Conservation (phyloP, 441 rosid genomes). For the Codiaeum variegatum region DNA sequence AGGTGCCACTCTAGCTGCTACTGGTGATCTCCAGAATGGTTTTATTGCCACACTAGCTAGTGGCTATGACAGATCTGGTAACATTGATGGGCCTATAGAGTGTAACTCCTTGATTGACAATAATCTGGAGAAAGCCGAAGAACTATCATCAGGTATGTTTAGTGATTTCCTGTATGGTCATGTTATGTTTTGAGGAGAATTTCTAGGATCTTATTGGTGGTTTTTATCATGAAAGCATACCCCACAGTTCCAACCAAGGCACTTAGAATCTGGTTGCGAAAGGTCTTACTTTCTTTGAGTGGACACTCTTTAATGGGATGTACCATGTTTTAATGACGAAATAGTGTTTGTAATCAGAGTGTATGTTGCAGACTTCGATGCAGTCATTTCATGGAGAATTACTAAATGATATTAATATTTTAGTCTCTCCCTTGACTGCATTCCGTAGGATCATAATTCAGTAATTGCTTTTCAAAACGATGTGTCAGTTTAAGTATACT, state of each 20-base stretch:
- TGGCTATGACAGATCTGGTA: constrained; percentile 44
- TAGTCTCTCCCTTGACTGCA: background rate
- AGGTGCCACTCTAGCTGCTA: constrained; percentile 46
- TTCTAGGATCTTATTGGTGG: background rate
- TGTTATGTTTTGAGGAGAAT: background rate
- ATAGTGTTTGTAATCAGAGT: too few relatives aligned
- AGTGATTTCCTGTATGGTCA: background rate
- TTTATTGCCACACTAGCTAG: constrained; percentile 39
- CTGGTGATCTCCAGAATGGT: constrained; percentile 41
- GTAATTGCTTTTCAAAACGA: background rate
- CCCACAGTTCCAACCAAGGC: too few relatives aligned
- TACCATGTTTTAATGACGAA: background rate
- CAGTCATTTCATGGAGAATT: background rate
- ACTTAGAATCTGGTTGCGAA: background rate
- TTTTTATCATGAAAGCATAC: background rate
- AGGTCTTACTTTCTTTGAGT: background rate
- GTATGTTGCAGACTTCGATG: background rate
- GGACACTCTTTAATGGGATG: background rate
- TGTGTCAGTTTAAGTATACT: background rate
- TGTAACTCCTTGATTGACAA: constrained; percentile 41
- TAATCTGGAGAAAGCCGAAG: constrained; percentile 59
- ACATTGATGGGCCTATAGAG: constrained; percentile 41
- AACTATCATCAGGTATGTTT: constrained; percentile 54
- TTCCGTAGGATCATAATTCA: background rate
- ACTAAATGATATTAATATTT: background rate